Evolutionary conservation across 305 asterid genomes (phyloP).

Genomic region (Nicotiana rustica): DNA sequence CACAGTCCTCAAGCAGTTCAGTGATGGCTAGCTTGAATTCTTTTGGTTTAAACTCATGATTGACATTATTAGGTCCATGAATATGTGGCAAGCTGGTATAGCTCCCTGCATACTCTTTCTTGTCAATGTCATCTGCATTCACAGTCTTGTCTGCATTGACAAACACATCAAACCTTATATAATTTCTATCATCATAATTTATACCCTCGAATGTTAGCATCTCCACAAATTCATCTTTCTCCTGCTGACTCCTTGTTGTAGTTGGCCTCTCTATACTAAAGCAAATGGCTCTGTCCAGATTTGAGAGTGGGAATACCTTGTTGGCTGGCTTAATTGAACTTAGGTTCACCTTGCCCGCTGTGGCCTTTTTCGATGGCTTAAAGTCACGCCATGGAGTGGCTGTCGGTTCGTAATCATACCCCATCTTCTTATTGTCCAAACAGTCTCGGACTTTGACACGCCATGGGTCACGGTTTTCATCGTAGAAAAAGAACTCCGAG

Average conservation of each 20-base stretch:
- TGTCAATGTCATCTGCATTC: conserved; percentile 43
- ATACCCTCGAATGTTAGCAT: neutral
- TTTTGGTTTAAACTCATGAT: neutral
- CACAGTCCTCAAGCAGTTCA: conserved; percentile 58
- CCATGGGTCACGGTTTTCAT: conserved; percentile 54
- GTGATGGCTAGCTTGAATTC: conserved; percentile 35
- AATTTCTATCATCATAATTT: conserved; percentile 31
- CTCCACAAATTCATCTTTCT: conserved; percentile 54
- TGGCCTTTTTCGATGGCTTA: conserved; percentile 44
- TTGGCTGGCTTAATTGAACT: conserved; percentile 23
- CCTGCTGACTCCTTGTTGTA: conserved; percentile 47
- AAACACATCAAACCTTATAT: conserved; percentile 58
- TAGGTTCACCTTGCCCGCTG: conserved; percentile 40
- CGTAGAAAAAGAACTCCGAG: conserved; percentile 64
- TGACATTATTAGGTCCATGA: conserved; percentile 2
- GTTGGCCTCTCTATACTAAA: conserved; percentile 50
- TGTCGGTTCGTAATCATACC: conserved; percentile 47
- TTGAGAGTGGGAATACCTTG: conserved; percentile 40
- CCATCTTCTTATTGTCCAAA: conserved; percentile 44
- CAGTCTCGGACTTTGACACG: conserved; percentile 50
- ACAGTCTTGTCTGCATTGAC: conserved; percentile 62
- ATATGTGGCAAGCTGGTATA: conserved; percentile 66
- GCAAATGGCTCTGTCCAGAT: conserved; percentile 41
- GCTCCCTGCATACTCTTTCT: conserved; percentile 59
- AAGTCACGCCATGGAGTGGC: conserved; percentile 59